These are phyloP conservation scores for Speleostelium caveatum DNA, from an alignment of 78 protist species.

Conservation along the genomic window DNA sequence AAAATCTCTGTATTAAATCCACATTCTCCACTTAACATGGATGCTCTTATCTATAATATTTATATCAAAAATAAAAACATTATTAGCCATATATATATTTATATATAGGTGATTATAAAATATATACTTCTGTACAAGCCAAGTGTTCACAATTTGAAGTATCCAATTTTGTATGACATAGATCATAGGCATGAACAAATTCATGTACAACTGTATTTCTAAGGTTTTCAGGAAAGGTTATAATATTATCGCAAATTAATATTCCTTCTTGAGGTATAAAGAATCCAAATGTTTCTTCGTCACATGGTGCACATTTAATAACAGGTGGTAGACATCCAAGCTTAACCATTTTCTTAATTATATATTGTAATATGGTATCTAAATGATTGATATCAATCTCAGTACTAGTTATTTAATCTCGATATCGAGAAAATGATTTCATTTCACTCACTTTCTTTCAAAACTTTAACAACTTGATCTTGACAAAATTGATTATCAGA, in stretches of 20 bases:
- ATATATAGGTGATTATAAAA: neutral
- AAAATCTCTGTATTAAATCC: conserved; percentile 16
- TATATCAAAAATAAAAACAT: neutral
- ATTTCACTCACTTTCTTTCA: neutral
- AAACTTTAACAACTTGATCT: conserved; percentile 22
- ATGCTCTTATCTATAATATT: conserved; percentile 87
- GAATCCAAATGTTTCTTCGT: conserved; percentile 39
- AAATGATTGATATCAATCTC: neutral
- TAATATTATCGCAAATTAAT: conserved; percentile 50
- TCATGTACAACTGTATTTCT: conserved; percentile 86
- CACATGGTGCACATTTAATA: conserved; percentile 67
- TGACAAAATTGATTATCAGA: conserved; percentile 1
- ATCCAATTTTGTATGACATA: conserved; percentile 81
- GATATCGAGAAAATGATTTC: neutral
- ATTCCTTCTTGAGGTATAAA: conserved; percentile 37
- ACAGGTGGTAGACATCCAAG: conserved; percentile 60
- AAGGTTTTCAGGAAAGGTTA: conserved; percentile 23
- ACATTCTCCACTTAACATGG: conserved; percentile 90
- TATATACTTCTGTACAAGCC: conserved; percentile 89
- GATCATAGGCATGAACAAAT: conserved; percentile 89
- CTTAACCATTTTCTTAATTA: conserved; percentile 59
- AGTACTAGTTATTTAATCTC: neutral
- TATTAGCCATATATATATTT: neutral
- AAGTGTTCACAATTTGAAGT: conserved; percentile 77
- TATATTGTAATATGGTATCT: conserved; percentile 29